Percentiles rank a stretch among this genome's conserved stretches.
Conservation (phyloP, 2,329 filamentous ascomycete genomes). For the Neofusicoccum laricinum region DNA sequence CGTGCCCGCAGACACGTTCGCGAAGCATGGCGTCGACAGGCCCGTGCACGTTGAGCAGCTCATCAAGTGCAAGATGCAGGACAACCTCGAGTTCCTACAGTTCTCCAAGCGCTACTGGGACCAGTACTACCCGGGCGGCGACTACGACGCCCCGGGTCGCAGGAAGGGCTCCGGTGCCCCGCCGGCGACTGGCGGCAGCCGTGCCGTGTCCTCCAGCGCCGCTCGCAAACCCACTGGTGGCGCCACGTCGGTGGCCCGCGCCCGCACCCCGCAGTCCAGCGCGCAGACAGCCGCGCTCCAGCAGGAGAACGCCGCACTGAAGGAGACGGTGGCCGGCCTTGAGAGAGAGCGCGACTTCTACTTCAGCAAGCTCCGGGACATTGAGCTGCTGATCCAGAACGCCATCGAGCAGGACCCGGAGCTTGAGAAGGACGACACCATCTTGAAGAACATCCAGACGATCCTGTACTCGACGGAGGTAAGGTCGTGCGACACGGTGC, state of each 20-base stretch:
- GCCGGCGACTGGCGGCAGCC: conserved; percentile 41
- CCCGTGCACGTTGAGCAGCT: conserved; percentile 84
- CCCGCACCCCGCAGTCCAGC: conserved; percentile 46
- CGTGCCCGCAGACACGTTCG: conserved; percentile 66
- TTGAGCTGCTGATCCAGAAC: conserved; percentile 90
- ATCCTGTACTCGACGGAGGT: conserved; percentile 96
- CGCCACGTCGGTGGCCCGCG: conserved; percentile 39
- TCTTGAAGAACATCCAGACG: conserved; percentile 93
- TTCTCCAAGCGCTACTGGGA: conserved; percentile 98
- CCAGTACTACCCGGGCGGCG: conserved; percentile 93
- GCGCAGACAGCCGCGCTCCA: conserved; percentile 70
- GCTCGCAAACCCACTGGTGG: conserved; percentile 43
- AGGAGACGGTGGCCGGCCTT: conserved; percentile 91
- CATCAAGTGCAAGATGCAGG: conserved; percentile 99
- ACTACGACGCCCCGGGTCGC: conserved; percentile 86
- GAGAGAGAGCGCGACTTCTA: conserved; percentile 98
- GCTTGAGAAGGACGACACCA: conserved; percentile 87
- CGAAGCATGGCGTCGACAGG: conserved; percentile 83
- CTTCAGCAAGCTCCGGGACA: conserved; percentile 97
- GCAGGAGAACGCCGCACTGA: conserved; percentile 82
- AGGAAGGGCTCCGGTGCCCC: conserved; percentile 73
- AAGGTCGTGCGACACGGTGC: conserved; percentile 20
- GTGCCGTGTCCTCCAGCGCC: conserved; percentile 41
- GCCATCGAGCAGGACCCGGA: conserved; percentile 90
- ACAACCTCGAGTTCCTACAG: conserved; percentile 98